phyloP scores from a whole-genome alignment of 2,329 filamentous ascomycete genomes.

The Ophiostoma sp. region DNA sequence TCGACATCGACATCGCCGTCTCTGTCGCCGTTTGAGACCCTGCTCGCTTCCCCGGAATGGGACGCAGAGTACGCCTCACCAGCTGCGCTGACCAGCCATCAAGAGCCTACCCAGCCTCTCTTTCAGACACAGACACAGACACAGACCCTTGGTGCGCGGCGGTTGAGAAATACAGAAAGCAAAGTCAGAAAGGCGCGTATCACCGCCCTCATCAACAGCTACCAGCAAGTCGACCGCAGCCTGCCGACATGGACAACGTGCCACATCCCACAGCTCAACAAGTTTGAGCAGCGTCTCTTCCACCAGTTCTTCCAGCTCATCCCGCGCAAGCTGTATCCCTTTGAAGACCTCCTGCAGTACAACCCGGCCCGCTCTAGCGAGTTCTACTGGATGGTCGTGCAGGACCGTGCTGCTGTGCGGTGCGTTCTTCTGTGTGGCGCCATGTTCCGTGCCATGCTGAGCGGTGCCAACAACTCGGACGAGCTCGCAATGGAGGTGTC shows the following conservation, averaged over 20 bases:
- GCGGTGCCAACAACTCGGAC: slow-evolving; percentile 26
- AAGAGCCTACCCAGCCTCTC: neutral
- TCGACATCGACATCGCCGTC: neutral
- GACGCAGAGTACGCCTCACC: slow-evolving; percentile 20
- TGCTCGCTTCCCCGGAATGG: slow-evolving; percentile 20
- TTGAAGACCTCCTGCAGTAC: slow-evolving; percentile 33
- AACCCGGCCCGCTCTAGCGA: slow-evolving; percentile 31
- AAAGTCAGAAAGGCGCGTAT: slow-evolving; percentile 18
- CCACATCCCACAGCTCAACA: slow-evolving; percentile 27
- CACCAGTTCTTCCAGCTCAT: slow-evolving; percentile 31
- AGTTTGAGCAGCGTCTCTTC: slow-evolving; percentile 32
- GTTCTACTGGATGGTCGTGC: slow-evolving; percentile 31
- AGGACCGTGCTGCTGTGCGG: slow-evolving; percentile 31
- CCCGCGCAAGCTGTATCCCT: slow-evolving; percentile 34
- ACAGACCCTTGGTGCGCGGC: neutral
- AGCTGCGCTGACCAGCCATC: neutral
- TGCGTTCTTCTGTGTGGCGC: slow-evolving; percentile 34
- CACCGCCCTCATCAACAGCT: slow-evolving; percentile 16
- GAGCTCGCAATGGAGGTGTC: slow-evolving; percentile 27
- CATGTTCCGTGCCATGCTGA: slow-evolving; percentile 30
- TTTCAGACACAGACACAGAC: neutral
- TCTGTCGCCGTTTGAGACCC: slow-evolving; percentile 11
- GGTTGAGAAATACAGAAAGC: slow-evolving; percentile 7
- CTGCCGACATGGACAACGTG: slow-evolving; percentile 25
- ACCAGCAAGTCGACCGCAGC: slow-evolving; percentile 23